Conservation (phyloP, 1,284 basidiomycete species). For the Puccinia coronata region DNA sequence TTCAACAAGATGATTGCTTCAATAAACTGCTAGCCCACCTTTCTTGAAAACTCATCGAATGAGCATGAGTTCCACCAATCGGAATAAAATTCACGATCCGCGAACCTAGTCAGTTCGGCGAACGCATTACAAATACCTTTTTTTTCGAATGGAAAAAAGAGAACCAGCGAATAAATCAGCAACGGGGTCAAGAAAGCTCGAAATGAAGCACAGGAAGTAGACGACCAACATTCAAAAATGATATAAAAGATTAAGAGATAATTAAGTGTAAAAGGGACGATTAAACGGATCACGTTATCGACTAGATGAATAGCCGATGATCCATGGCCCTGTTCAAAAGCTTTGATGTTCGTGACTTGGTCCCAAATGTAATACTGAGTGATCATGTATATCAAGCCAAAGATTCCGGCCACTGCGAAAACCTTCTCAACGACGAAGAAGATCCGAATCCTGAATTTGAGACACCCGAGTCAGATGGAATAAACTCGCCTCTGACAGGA, state of each 20-base stretch:
- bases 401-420: conserved; percentile 91
- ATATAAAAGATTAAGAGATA: conserved; percentile 60
- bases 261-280: conserved; percentile 84
- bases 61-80: conserved; percentile 97
- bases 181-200: background rate
- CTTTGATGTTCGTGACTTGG: conserved; percentile 64
- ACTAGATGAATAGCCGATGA: background rate
- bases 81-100: conserved; percentile 93
- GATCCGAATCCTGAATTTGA: conserved; percentile 62
- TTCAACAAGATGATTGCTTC: background rate
- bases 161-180: conserved; percentile 6
- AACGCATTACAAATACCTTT: conserved; percentile 95
- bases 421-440: conserved; percentile 93
- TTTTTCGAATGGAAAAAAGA: conserved; percentile 52
- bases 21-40: conserved; percentile 4
- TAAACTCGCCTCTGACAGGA: background rate
- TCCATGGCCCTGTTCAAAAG: conserved; percentile 55
- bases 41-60: conserved; percentile 94
- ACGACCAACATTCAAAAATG: conserved; percentile 56
- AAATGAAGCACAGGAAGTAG: background rate
- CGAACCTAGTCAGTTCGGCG: conserved; percentile 79
- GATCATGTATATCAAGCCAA: conserved; percentile 76
- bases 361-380: conserved; percentile 83
- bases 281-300: conserved; percentile 62
- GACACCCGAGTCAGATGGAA: background rate